Conservation (phyloP, 805 yeast genomes). For the Metschnikowia borealis region DNA sequence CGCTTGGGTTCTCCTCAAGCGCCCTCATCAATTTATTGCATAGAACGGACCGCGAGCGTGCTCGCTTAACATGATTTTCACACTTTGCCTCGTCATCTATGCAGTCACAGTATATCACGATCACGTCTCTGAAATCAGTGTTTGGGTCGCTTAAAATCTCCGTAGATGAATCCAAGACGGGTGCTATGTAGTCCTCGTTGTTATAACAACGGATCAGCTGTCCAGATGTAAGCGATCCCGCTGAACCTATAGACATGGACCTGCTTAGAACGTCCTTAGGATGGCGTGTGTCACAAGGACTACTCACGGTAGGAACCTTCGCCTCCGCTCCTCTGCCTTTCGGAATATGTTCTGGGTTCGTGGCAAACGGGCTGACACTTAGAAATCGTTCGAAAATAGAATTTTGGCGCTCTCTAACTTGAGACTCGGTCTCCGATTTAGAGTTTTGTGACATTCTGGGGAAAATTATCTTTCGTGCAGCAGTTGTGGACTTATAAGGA, state of each 20-base stretch:
- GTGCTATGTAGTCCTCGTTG: conserved; percentile 28
- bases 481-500: not conserved
- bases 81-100: not conserved
- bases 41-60: conserved; percentile 7
- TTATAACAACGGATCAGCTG: conserved; percentile 18
- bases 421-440: not conserved
- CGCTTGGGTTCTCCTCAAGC: not conserved
- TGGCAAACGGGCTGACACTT: conserved; percentile 1
- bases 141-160: conserved; percentile 28
- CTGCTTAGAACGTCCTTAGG: conserved; percentile 1
- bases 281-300: not conserved
- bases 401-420: conserved; percentile 1
- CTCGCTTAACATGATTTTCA: conserved; percentile 1
- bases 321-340: not conserved
- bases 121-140: conserved; percentile 22
- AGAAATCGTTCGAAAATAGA: conserved; percentile 9
- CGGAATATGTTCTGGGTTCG: not conserved
- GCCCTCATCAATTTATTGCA: conserved; percentile 7
- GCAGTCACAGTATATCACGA: conserved; percentile 17
- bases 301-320: not conserved
- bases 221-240: conserved; percentile 1
- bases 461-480: not conserved
- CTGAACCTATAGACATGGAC: conserved; percentile 6
- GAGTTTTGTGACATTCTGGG: conserved; percentile 1
- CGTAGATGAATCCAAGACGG: conserved; percentile 29